These are phyloP conservation scores for Kingdonia uniflora DNA, from an alignment of 164 flowering plant genomes.

Conservation along the genomic window DNA sequence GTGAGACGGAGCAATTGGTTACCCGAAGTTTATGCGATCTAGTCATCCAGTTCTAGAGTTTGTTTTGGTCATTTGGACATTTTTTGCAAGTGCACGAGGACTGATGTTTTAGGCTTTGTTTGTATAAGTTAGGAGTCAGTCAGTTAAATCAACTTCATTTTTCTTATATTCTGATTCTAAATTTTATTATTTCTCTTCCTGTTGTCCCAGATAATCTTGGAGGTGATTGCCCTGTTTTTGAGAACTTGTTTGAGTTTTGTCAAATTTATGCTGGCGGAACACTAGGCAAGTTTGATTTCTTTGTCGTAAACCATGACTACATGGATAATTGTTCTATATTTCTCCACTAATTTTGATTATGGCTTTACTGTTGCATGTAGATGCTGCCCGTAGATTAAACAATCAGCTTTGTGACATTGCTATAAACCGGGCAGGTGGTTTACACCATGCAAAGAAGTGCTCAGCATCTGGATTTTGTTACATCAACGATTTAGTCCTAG, in stretches of 20 bases:
- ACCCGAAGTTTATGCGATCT: no score
- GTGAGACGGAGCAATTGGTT: no score
- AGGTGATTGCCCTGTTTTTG: constrained; percentile 98
- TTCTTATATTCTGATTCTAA: no score
- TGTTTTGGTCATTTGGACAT: no score
- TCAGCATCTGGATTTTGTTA: constrained; percentile 97
- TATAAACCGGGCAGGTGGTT: constrained; percentile 98
- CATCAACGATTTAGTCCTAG: constrained; percentile 92
- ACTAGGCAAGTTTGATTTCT: constrained; percentile 41
- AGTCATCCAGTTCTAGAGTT: no score
- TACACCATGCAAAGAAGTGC: constrained; percentile 99
- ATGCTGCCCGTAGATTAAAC: constrained; percentile 92
- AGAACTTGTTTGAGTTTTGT: constrained; percentile 90
- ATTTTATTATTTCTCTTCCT: background rate
- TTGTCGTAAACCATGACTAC: background rate
- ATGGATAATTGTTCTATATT: background rate
- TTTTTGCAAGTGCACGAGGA: no score
- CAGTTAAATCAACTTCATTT: no score
- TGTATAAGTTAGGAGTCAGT: no score
- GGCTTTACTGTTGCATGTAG: constrained; percentile 31
- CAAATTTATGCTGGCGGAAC: constrained; percentile 99
- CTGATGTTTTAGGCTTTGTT: no score
- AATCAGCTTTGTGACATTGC: constrained; percentile 92
- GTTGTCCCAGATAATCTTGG: constrained; percentile 74
- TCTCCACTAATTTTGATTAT: background rate